phyloP scores from a whole-genome alignment of 192 early-diverging fungal species.

The Coemansia sp. region DNA sequence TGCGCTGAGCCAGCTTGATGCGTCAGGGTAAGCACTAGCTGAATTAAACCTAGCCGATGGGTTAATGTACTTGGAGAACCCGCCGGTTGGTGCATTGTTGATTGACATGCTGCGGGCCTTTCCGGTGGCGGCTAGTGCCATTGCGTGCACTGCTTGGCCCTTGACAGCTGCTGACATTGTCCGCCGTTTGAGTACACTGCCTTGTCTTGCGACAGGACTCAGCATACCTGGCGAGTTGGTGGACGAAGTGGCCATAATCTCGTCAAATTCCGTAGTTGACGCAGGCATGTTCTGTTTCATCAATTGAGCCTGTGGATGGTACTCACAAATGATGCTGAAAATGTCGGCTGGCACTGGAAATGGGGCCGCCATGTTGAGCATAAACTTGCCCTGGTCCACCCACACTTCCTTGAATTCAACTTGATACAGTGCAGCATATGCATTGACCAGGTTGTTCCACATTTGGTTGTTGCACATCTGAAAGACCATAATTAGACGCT shows the following conservation, averaged over 20 bases:
- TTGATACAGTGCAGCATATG: constrained; percentile 23
- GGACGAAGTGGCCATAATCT: no score
- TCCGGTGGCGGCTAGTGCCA: not conserved
- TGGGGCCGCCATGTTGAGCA: not conserved
- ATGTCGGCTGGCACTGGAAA: constrained; percentile 17
- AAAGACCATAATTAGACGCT: constrained; percentile 32
- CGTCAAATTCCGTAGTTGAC: not conserved
- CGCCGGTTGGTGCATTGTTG: not conserved
- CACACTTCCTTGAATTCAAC: constrained; percentile 11
- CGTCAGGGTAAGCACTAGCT: not conserved
- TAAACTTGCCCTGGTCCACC: constrained; percentile 32
- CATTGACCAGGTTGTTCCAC: constrained; percentile 22
- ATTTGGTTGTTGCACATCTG: constrained; percentile 16
- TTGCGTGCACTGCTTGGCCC: constrained; percentile 6
- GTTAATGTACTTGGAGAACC: not conserved
- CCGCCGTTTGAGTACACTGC: constrained; percentile 19
- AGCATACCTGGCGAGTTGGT: not conserved
- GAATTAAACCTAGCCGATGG: not conserved
- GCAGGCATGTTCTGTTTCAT: not conserved
- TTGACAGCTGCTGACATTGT: constrained; percentile 18
- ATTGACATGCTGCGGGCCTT: constrained; percentile 35
- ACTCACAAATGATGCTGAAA: constrained; percentile 20
- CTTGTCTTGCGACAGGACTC: not conserved
- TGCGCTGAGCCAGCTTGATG: not conserved
- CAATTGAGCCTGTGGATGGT: not conserved